phyloP scores from a whole-genome alignment of 148 eudicot species.

The Amaranthus palmeri region DNA sequence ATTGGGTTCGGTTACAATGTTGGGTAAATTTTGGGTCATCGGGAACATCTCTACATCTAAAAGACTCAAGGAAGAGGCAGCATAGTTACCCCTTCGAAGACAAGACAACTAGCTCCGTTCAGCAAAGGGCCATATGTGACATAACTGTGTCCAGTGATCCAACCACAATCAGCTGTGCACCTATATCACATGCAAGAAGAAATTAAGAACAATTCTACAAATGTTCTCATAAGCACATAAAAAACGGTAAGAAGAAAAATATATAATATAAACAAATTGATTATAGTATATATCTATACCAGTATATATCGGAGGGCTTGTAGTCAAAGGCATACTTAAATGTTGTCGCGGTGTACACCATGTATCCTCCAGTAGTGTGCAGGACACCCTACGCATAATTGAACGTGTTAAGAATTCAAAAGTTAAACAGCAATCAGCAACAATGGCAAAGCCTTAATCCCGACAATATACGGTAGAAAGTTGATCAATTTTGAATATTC shows the following conservation, averaged over 20 bases:
- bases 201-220: neutral
- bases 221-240: no score
- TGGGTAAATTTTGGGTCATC: no score
- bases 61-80: neutral
- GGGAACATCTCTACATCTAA: no score
- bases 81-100: constrained; percentile 84
- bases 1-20: no score
- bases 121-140: constrained; percentile 98
- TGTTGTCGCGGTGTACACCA: constrained; percentile 95
- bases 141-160: constrained; percentile 99
- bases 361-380: constrained; percentile 99
- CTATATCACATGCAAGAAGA: constrained; percentile 30
- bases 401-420: neutral
- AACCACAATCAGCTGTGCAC: constrained; percentile 99
- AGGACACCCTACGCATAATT: constrained; percentile 64
- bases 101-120: constrained; percentile 81
- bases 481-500: neutral
- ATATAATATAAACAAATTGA: neutral
- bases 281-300: constrained; percentile 39
- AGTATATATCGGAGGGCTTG: constrained; percentile 86
- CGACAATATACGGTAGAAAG: neutral
- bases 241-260: no score
- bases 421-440: neutral
- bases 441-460: no score
- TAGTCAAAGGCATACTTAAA: constrained; percentile 98